Conservation (phyloP, 2,329 filamentous ascomycete species). For the Cordyceps tenuipes region DNA sequence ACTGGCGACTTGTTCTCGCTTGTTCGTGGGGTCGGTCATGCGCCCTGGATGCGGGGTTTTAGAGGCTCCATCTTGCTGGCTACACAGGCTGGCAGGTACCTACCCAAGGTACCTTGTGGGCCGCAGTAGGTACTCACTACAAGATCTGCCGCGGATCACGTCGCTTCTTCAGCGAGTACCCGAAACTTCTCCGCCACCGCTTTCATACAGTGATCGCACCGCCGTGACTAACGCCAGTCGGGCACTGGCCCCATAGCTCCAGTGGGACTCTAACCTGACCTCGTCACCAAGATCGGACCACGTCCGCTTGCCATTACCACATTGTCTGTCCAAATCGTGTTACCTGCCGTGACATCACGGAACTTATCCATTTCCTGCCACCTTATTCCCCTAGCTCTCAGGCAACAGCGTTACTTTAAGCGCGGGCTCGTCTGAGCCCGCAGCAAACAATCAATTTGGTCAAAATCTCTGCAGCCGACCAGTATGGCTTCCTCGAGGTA, state of each 20-base stretch:
- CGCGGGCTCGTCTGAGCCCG: constrained; percentile 13
- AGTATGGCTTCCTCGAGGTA: constrained; percentile 13
- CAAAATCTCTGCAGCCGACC: constrained; percentile 5
- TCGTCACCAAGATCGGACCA: constrained; percentile 12
- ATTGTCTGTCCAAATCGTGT: constrained; percentile 6
- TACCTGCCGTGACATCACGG: constrained; percentile 1
- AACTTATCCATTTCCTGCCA: neutral
- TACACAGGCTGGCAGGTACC: neutral
- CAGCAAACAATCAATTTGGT: constrained; percentile 1
- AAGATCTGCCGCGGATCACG: neutral
- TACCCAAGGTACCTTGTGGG: neutral
- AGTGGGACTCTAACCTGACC: constrained; percentile 12
- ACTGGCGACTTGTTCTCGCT: neutral
- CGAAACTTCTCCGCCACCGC: neutral
- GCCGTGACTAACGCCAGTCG: constrained; percentile 5
- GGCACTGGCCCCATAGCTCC: constrained; percentile 3
- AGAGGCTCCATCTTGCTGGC: constrained; percentile 4
- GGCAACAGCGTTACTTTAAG: neutral
- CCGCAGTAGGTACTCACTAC: neutral
- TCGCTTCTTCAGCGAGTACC: neutral
- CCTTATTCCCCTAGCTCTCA: neutral
- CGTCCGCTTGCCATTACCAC: neutral
- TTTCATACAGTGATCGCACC: constrained; percentile 5
- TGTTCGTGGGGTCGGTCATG: constrained; percentile 9
- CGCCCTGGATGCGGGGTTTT: constrained; percentile 10